Percentiles rank a stretch among this genome's conserved stretches.
These are phyloP conservation scores for Stygiomarasmius scandens DNA, from an alignment of 1,284 basidiomycete species.

Conservation along the genomic window DNA sequence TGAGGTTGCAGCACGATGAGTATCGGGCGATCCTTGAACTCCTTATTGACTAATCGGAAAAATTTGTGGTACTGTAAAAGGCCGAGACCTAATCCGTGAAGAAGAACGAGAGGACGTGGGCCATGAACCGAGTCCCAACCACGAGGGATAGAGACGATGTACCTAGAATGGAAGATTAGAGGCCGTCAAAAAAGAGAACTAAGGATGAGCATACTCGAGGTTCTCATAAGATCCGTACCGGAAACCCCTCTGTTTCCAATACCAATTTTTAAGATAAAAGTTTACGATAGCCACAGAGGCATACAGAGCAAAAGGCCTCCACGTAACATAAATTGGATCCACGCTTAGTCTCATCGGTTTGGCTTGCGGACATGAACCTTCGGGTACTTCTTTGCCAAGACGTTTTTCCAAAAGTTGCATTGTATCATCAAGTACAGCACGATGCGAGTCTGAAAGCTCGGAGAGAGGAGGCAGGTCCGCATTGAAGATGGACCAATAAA, in stretches of 20 bases:
- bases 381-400: constrained; percentile 65
- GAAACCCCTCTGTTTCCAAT: constrained; percentile 50
- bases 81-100: constrained; percentile 88
- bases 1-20: constrained; percentile 83
- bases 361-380: constrained; percentile 61
- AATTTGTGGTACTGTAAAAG: constrained; percentile 65
- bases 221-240: constrained; percentile 54
- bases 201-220: constrained; percentile 56
- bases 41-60: constrained; percentile 51
- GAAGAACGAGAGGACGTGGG: constrained; percentile 76
- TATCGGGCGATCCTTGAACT: constrained; percentile 71
- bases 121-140: constrained; percentile 60
- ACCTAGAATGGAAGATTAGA: constrained; percentile 45
- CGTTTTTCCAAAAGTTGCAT: constrained; percentile 72
- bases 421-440: constrained; percentile 57
- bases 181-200: background rate
- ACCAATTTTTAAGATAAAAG: constrained; percentile 44
- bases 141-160: constrained; percentile 71
- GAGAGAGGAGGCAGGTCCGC: constrained; percentile 55
- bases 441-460: constrained; percentile 47
- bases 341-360: constrained; percentile 75
- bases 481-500: constrained; percentile 86
- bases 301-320: constrained; percentile 78
- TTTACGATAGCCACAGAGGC: constrained; percentile 61
- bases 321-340: constrained; percentile 72